phyloP scores from a whole-genome alignment of 2,329 filamentous ascomycete genomes.

The Geosmithia putterillii region DNA sequence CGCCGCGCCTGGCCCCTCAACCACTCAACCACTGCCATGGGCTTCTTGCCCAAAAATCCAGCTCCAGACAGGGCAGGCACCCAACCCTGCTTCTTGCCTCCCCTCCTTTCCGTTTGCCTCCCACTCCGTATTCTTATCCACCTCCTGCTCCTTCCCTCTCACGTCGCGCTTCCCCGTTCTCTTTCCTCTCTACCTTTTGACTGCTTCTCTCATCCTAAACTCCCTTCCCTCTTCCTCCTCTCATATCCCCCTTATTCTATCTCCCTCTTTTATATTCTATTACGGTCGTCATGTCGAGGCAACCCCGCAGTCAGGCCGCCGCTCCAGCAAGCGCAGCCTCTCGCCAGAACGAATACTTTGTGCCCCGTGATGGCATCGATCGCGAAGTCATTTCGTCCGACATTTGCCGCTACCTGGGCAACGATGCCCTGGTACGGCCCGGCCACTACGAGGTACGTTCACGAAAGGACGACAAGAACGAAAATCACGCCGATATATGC shows the following conservation, averaged over 20 bases:
- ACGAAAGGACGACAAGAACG: too few species aligned
- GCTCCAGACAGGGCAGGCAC: neutral
- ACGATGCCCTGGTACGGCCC: slow-evolving; percentile 68
- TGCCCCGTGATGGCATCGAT: slow-evolving; percentile 69
- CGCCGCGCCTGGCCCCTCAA: too few species aligned
- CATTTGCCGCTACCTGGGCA: slow-evolving; percentile 73
- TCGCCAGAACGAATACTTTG: slow-evolving; percentile 68
- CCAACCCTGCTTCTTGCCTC: neutral
- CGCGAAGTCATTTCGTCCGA: slow-evolving; percentile 76
- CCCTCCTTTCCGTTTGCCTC: neutral
- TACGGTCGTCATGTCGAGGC: slow-evolving; percentile 20
- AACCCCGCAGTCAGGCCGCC: slow-evolving; percentile 22
- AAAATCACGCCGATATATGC: too few species aligned
- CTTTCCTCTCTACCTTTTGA: neutral
- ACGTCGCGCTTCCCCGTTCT: neutral
- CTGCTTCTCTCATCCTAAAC: neutral
- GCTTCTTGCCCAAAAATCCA: neutral
- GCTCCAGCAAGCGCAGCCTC: slow-evolving; percentile 22
- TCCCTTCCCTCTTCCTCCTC: slow-evolving; percentile 3
- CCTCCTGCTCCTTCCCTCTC: neutral
- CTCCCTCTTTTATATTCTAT: neutral
- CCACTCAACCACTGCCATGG: too few species aligned
- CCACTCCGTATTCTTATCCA: neutral
- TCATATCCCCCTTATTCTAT: slow-evolving; percentile 6
- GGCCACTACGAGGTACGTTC: slow-evolving; percentile 57